Base-by-base conservation (phyloP, 2,329 filamentous ascomycete species). In the Geosmithia flava region DNA sequence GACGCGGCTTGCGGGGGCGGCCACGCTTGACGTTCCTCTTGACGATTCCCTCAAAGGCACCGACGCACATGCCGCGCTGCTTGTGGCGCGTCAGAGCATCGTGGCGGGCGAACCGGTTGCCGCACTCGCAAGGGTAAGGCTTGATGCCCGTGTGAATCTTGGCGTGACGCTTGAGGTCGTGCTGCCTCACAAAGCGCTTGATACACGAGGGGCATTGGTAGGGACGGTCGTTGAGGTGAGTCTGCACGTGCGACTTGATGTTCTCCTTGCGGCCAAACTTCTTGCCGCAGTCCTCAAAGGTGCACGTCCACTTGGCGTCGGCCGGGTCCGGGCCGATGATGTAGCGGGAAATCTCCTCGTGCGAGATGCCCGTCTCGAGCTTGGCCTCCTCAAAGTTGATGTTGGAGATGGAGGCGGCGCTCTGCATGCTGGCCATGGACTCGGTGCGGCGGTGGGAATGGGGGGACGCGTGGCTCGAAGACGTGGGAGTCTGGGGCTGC, bases 111-210 rank as follows among this genome's bases (percentile, higher is more conserved):
- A 98, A 98, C 55, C 84, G 88, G 65, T 94, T 94, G 49, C 91
- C 89, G 62, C 93, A 98, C 53, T 88, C 82, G 67, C 93, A 98
- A 44, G 87, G 85, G 62, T 96, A 95, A 4, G 91, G 89, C 70
- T 96, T 96, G 67, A 94, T 84, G 46, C 90, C 90, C 1, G 87
- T 95, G 68, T 98, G 93, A 50, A 97, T 98, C 69, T 97, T 96
- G 55, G 90, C 85, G 62, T 98, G 93, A 51, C 93, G 82, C 72
- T 97, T 98, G 52, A 97, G 80, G 63, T 98, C 93, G 63, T 98
- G 93, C 58, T 95, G 90, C 39, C 93, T 84, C 42, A 97, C 93
- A 62, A 98, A 98, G 68, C 89, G 91, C 69, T 97, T 97, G 47
- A 85, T 76, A 70, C 93, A 98, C 48, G 86, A 83, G 44, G 91